Conservation (phyloP, 805 yeast genomes). For the Hanseniaspora thailandica region DNA sequence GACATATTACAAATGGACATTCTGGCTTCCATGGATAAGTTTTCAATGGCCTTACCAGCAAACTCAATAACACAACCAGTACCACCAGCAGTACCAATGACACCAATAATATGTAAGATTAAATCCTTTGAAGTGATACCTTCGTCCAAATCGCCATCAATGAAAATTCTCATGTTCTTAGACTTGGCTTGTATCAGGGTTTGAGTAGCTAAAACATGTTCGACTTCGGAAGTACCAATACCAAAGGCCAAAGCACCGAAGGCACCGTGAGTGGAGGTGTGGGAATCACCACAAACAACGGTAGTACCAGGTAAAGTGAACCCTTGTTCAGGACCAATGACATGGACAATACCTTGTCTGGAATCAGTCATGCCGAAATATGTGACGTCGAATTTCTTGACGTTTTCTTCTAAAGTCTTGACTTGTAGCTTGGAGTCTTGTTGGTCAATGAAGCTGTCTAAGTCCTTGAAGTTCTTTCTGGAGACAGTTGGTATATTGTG, state of each 20-base stretch:
- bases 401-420: slow-evolving; percentile 83
- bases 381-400: slow-evolving; percentile 75
- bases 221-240: slow-evolving; percentile 98
- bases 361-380: slow-evolving; percentile 89
- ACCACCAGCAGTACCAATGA: slow-evolving; percentile 98
- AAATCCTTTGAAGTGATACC: slow-evolving; percentile 96
- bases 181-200: slow-evolving; percentile 89
- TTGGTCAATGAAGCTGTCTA: slow-evolving; percentile 73
- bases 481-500: slow-evolving; percentile 94
- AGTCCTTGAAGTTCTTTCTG: slow-evolving; percentile 62
- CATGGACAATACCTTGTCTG: slow-evolving; percentile 97
- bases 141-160: slow-evolving; percentile 70
- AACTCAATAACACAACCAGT: slow-evolving; percentile 95
- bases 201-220: slow-evolving; percentile 96
- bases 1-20: slow-evolving; percentile 99
- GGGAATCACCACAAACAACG: slow-evolving; percentile 98
- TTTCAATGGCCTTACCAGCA: slow-evolving; percentile 88
- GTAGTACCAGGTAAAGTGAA: slow-evolving; percentile 97
- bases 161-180: slow-evolving; percentile 83
- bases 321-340: slow-evolving; percentile 98
- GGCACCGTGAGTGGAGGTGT: slow-evolving; percentile 98
- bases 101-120: slow-evolving; percentile 86
- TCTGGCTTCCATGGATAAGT: slow-evolving; percentile 89
- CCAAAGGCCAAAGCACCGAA: slow-evolving; percentile 97
- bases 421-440: slow-evolving; percentile 89